A percentile compares a stretch with the other conserved stretches of the same genome.
These are phyloP conservation scores for Pythium phragmitis DNA, from an alignment of 352 stramenopile species.

Conservation along the genomic window DNA sequence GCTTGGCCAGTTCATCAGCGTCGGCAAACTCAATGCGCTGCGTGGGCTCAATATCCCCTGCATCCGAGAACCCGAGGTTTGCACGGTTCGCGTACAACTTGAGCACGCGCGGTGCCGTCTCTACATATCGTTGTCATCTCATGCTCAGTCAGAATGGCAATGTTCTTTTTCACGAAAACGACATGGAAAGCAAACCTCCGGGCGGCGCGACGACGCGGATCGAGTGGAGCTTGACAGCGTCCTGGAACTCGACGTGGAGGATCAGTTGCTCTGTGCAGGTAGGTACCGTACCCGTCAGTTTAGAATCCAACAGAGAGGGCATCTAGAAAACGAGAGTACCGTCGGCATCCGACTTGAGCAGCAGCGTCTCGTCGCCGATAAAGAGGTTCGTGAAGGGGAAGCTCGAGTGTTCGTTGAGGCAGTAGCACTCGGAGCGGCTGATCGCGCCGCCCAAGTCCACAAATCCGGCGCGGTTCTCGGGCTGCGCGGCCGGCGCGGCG, in stretches of 20 bases:
- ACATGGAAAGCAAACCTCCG: slow-evolving; percentile 31
- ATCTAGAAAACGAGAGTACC: slow-evolving; percentile 27
- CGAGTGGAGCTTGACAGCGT: slow-evolving; percentile 77
- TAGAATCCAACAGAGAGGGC: neutral
- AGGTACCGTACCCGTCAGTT: slow-evolving; percentile 12
- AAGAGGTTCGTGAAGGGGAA: slow-evolving; percentile 77
- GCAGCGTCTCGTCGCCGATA: slow-evolving; percentile 69
- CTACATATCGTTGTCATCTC: slow-evolving; percentile 19
- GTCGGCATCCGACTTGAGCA: slow-evolving; percentile 77
- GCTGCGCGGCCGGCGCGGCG: slow-evolving; percentile 30
- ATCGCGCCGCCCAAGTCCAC: slow-evolving; percentile 60
- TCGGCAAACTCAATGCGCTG: slow-evolving; percentile 66
- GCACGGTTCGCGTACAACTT: slow-evolving; percentile 76
- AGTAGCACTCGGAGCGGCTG: slow-evolving; percentile 67
- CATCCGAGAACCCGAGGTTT: slow-evolving; percentile 76
- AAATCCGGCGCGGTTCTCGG: slow-evolving; percentile 44
- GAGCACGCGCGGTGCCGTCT: slow-evolving; percentile 54
- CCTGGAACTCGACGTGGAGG: slow-evolving; percentile 81
- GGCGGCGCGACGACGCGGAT: slow-evolving; percentile 55
- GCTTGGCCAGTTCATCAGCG: slow-evolving; percentile 37
- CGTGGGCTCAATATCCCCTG: slow-evolving; percentile 62
- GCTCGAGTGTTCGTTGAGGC: slow-evolving; percentile 76
- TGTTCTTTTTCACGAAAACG: neutral
- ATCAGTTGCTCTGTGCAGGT: slow-evolving; percentile 68
- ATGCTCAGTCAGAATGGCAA: neutral